Evolutionary conservation across 148 eudicot genomes (phyloP).

Genomic region (Amaranthus palmeri): DNA sequence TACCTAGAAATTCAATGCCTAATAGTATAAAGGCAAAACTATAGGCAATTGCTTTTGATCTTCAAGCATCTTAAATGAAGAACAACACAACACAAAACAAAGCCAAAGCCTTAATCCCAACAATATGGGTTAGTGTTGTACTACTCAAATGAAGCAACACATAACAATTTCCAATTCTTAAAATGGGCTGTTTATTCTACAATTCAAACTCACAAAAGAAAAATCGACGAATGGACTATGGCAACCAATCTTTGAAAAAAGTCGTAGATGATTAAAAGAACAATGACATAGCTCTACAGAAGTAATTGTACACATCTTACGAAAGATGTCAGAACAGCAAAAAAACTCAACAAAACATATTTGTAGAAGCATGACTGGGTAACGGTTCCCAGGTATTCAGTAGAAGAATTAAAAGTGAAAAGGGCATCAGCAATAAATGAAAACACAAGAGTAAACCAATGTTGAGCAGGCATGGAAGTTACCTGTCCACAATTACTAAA

Average conservation of each 20-base stretch:
- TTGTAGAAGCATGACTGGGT: not conserved
- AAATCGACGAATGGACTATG: not conserved
- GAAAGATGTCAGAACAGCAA: not conserved
- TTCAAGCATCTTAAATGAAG: too few species aligned
- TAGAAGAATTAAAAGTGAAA: not conserved
- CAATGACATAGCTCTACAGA: not conserved
- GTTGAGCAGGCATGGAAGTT: slow-evolving; percentile 16
- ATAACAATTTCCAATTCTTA: too few species aligned
- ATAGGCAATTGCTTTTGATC: too few species aligned
- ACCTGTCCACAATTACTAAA: slow-evolving; percentile 80
- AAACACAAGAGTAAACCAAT: not conserved
- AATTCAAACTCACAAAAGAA: not conserved
- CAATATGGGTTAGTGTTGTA: too few species aligned
- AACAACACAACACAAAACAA: too few species aligned
- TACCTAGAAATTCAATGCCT: too few species aligned
- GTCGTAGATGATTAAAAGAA: not conserved
- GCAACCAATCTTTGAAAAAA: not conserved
- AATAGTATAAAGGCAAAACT: too few species aligned
- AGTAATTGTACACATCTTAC: too few species aligned
- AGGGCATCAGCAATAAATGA: slow-evolving; percentile 1
- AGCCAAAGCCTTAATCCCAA: too few species aligned
- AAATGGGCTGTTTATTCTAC: too few species aligned
- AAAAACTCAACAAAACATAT: not conserved
- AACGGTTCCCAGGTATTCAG: not conserved
- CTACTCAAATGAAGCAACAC: too few species aligned